Percentiles rank a stretch among this genome's conserved stretches.
Conservation (phyloP, 2,329 filamentous ascomycete species). For the Penicillium sp. region DNA sequence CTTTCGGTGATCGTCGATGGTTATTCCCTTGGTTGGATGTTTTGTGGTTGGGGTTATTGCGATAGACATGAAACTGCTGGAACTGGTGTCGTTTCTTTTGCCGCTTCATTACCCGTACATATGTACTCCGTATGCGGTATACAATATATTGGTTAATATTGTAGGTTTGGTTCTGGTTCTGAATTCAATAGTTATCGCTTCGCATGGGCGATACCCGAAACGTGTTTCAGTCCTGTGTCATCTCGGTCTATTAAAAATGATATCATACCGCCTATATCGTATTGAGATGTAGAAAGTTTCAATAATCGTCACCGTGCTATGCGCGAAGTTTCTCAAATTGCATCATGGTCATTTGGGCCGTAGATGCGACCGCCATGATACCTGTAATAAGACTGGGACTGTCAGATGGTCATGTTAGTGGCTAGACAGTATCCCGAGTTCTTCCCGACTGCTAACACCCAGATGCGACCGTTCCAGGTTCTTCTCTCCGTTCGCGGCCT, state of each 20-base stretch:
- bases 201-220: not conserved
- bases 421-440: not conserved
- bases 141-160: not conserved
- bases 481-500: not conserved
- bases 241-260: not conserved
- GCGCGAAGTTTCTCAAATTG: not conserved
- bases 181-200: not conserved
- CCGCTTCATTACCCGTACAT: not conserved
- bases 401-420: not conserved
- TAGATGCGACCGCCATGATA: not conserved
- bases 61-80: slow-evolving; percentile 1
- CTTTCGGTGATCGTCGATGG: not conserved
- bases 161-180: not conserved
- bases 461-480: slow-evolving; percentile 1
- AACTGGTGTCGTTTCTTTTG: not conserved
- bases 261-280: not conserved
- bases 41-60: slow-evolving; percentile 1
- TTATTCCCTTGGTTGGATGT: not conserved
- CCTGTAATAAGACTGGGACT: not conserved
- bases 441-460: not conserved
- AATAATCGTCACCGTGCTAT: not conserved
- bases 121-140: not conserved
- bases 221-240: slow-evolving; percentile 1
- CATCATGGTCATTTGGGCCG: not conserved
- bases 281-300: not conserved